Evolutionary conservation across 495 filamentous ascomycete species (phyloP).

Genomic region (Daldinia grandis): DNA sequence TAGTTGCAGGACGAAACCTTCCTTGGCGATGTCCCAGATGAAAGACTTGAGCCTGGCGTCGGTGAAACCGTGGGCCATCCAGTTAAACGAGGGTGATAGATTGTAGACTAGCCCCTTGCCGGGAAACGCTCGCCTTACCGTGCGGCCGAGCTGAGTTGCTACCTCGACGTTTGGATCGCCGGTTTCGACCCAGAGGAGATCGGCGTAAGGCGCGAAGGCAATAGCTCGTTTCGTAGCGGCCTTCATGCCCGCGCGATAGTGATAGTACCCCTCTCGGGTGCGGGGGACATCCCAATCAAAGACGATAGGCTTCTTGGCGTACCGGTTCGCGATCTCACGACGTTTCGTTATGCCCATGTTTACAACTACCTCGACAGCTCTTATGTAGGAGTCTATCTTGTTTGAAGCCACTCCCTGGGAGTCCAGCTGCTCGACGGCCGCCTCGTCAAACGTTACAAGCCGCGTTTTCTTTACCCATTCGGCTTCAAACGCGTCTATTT

Average conservation of each 20-base stretch:
- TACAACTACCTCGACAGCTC: conserved; percentile 64
- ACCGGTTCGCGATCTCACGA: conserved; percentile 70
- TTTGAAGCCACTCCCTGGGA: conserved; percentile 65
- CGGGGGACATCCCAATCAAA: conserved; percentile 94
- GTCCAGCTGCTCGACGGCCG: conserved; percentile 77
- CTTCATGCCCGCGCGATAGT: conserved; percentile 86
- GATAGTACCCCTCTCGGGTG: conserved; percentile 95
- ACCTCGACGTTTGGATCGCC: conserved; percentile 84
- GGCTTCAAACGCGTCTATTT: conserved; percentile 88
- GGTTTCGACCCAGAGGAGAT: conserved; percentile 97
- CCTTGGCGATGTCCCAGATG: conserved; percentile 92
- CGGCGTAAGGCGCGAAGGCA: conserved; percentile 89
- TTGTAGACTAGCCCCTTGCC: conserved; percentile 96
- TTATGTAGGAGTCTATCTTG: conserved; percentile 71
- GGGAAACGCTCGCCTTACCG: conserved; percentile 71
- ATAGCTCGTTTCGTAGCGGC: conserved; percentile 93
- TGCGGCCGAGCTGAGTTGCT: conserved; percentile 73
- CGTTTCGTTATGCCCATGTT: conserved; percentile 80
- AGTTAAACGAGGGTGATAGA: conserved; percentile 95
- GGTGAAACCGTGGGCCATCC: conserved; percentile 93
- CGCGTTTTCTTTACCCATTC: conserved; percentile 88
- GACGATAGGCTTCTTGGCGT: conserved; percentile 69
- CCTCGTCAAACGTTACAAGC: conserved; percentile 91
- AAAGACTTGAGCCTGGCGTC: conserved; percentile 81
- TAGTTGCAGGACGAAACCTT: conserved; percentile 93